phyloP scores from a whole-genome alignment of 352 stramenopile species.

The Phytophthora brassicae region DNA sequence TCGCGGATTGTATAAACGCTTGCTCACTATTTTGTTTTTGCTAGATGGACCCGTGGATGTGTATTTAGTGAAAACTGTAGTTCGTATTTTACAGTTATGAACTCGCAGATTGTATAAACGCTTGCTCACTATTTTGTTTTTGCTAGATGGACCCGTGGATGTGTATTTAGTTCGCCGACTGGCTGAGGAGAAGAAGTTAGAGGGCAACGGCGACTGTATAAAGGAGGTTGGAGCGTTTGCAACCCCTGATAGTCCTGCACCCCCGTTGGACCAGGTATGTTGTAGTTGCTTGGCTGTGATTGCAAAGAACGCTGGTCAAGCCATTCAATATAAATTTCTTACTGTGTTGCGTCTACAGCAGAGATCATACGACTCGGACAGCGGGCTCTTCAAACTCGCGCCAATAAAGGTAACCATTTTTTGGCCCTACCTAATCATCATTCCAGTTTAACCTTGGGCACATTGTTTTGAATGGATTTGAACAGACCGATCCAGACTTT shows the following conservation, averaged over 20 bases:
- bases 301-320: neutral
- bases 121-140: neutral
- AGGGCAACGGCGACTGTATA: constrained; percentile 13
- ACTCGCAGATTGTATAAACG: neutral
- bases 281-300: neutral
- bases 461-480: constrained; percentile 4
- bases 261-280: constrained; percentile 62
- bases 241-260: constrained; percentile 34
- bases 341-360: constrained; percentile 32
- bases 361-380: constrained; percentile 85
- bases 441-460: constrained; percentile 9
- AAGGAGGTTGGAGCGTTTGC: constrained; percentile 23
- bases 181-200: constrained; percentile 45
- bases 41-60: constrained; percentile 88
- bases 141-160: constrained; percentile 83
- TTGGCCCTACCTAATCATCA: neutral
- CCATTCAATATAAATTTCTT: neutral
- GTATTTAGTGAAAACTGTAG: constrained; percentile 71
- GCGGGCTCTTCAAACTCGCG: constrained; percentile 81
- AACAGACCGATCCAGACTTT: constrained; percentile 84
- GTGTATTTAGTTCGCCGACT: constrained; percentile 87
- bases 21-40: constrained; percentile 4
- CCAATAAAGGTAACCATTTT: constrained; percentile 79
- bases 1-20: neutral
- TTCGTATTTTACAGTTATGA: neutral